These are phyloP conservation scores for Mucor plumbeus DNA, from an alignment of 371 early-diverging fungal genomes.

Conservation along the genomic window DNA sequence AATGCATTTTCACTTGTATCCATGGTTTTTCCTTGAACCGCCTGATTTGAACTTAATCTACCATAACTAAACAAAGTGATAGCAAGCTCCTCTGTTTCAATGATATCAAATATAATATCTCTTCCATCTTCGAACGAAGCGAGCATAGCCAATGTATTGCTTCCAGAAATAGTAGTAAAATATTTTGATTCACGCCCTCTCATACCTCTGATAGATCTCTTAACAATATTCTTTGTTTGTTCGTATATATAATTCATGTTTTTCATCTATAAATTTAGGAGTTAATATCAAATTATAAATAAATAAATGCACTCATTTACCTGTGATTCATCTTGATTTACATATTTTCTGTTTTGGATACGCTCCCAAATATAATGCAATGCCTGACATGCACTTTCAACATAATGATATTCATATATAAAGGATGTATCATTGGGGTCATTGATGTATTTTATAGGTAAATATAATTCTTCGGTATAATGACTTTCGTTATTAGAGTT, in stretches of 20 bases:
- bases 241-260: background rate
- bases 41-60: background rate
- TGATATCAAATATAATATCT: slow-evolving; percentile 1
- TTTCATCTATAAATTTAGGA: background rate
- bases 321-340: background rate
- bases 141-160: slow-evolving; percentile 17
- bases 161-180: slow-evolving; percentile 21
- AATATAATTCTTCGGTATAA: slow-evolving; percentile 16
- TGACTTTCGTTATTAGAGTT: background rate
- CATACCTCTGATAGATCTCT: background rate
- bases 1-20: slow-evolving; percentile 12
- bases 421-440: background rate
- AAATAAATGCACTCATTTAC: background rate
- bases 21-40: background rate
- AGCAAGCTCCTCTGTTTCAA: slow-evolving; percentile 6
- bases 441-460: slow-evolving; percentile 6
- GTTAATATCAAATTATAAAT: background rate
- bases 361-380: slow-evolving; percentile 11
- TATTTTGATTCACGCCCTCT: background rate
- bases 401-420: slow-evolving; percentile 6
- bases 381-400: slow-evolving; percentile 23
- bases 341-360: background rate
- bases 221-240: background rate
- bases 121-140: slow-evolving; percentile 14
- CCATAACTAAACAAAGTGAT: slow-evolving; percentile 16